Percentiles rank a stretch among this genome's conserved stretches.
Evolutionary conservation across 2,329 filamentous ascomycete species (phyloP).

Genomic region (Aureobasidium sp.): DNA sequence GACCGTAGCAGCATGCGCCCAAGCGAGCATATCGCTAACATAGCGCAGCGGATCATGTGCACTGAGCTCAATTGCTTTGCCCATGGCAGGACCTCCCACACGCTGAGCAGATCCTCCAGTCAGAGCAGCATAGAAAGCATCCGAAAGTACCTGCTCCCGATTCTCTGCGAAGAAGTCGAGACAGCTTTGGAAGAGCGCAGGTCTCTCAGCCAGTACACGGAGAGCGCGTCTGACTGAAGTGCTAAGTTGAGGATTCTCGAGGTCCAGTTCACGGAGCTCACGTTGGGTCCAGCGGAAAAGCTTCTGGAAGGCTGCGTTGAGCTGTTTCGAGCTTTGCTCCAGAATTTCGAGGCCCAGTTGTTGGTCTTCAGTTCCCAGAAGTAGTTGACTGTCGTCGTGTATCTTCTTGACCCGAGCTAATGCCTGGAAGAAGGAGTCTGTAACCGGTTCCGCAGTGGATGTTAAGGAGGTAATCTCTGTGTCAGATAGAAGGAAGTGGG

Average conservation of each 20-base stretch:
- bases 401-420: conserved; percentile 78
- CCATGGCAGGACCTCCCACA: conserved; percentile 29
- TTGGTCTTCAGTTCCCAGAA: conserved; percentile 86
- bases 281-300: conserved; percentile 91
- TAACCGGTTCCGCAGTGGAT: conserved; percentile 69
- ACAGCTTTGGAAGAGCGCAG: conserved; percentile 85
- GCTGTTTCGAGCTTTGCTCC: conserved; percentile 76
- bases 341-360: conserved; percentile 81
- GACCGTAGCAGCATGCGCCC: conserved; percentile 89
- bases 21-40: conserved; percentile 94
- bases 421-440: conserved; percentile 74
- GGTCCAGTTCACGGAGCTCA: conserved; percentile 83
- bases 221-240: conserved; percentile 74
- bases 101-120: conserved; percentile 58
- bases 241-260: conserved; percentile 91
- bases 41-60: conserved; percentile 90
- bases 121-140: conserved; percentile 80
- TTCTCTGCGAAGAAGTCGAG: conserved; percentile 89
- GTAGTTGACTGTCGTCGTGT: conserved; percentile 75
- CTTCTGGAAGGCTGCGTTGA: conserved; percentile 90
- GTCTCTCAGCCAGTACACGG: conserved; percentile 79
- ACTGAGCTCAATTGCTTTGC: conserved; percentile 88
- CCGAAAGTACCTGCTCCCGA: conserved; percentile 75
- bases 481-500: conserved; percentile 77
- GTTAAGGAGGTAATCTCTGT: conserved; percentile 70